A percentile compares a stretch with the other conserved stretches of the same genome.
These are phyloP conservation scores for Backusella morwellensis DNA, from an alignment of 192 early-diverging fungal genomes.

Conservation along the genomic window DNA sequence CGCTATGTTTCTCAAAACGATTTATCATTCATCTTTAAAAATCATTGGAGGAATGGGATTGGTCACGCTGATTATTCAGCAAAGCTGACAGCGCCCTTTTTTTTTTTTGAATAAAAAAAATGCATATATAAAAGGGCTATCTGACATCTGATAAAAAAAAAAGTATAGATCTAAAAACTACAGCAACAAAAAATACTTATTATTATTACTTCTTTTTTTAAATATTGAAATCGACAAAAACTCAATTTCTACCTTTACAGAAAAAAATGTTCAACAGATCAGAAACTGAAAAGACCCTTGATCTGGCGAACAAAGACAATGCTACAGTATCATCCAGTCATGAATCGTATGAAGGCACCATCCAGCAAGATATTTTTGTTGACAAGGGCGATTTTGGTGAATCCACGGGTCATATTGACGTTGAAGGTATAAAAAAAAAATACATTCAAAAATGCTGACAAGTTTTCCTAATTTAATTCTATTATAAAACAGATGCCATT, in stretches of 20 bases:
- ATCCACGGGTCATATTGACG: background rate
- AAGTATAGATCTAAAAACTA: background rate
- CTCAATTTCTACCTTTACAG: background rate
- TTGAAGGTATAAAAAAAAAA: background rate
- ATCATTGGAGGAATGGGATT: background rate
- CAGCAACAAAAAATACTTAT: background rate
- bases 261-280: background rate
- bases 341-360: background rate
- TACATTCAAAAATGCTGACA: background rate
- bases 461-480: background rate
- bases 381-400: background rate
- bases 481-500: conserved; percentile 22
- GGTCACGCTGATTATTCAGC: background rate
- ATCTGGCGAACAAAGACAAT: background rate
- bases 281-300: background rate
- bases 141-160: background rate
- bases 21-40: background rate
- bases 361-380: background rate
- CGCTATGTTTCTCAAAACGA: background rate
- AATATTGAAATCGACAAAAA: background rate
- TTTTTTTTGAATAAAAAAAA: background rate
- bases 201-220: background rate
- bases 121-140: background rate
- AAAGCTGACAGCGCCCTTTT: background rate
- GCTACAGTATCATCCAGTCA: background rate